Evolutionary conservation across 2,329 filamentous ascomycete genomes (phyloP).

Genomic region (Colletotrichum salicis): DNA sequence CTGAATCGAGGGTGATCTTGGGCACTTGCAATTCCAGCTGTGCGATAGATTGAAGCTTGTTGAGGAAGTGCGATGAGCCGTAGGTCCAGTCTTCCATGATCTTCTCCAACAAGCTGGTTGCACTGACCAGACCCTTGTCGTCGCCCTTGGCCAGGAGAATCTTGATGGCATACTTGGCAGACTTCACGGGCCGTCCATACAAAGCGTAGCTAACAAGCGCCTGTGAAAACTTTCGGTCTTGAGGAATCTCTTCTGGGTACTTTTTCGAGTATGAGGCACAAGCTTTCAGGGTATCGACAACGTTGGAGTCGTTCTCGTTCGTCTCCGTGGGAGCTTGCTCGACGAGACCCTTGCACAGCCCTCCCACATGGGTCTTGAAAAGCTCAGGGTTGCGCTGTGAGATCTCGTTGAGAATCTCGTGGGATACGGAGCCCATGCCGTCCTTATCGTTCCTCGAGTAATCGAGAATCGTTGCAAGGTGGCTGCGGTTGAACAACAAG

Average conservation of each 20-base stretch:
- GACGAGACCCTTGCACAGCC: constrained; percentile 87
- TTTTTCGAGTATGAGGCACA: constrained; percentile 91
- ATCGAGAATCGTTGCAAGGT: constrained; percentile 89
- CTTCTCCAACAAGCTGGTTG: constrained; percentile 82
- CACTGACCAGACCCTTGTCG: constrained; percentile 83
- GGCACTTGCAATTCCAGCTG: constrained; percentile 82
- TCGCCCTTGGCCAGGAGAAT: constrained; percentile 81
- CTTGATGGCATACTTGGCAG: constrained; percentile 92
- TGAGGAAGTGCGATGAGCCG: constrained; percentile 78
- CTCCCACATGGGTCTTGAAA: constrained; percentile 91
- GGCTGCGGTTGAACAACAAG: constrained; percentile 92
- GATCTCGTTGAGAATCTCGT: constrained; percentile 91
- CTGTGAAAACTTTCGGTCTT: constrained; percentile 82
- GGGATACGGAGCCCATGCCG: constrained; percentile 80
- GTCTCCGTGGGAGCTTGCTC: constrained; percentile 79
- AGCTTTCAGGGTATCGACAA: constrained; percentile 93
- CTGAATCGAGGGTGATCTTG: constrained; percentile 76
- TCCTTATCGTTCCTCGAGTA: constrained; percentile 86
- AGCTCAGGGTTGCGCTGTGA: constrained; percentile 89
- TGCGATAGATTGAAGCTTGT: constrained; percentile 75
- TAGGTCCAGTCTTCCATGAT: constrained; percentile 80
- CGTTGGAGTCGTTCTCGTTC: constrained; percentile 74
- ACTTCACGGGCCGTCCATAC: constrained; percentile 81
- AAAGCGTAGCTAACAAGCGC: constrained; percentile 85
- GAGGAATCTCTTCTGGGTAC: constrained; percentile 84